These are phyloP conservation scores for Tardiomyces depauwii DNA, from an alignment of 1,139 yeast species.

Conservation along the genomic window DNA sequence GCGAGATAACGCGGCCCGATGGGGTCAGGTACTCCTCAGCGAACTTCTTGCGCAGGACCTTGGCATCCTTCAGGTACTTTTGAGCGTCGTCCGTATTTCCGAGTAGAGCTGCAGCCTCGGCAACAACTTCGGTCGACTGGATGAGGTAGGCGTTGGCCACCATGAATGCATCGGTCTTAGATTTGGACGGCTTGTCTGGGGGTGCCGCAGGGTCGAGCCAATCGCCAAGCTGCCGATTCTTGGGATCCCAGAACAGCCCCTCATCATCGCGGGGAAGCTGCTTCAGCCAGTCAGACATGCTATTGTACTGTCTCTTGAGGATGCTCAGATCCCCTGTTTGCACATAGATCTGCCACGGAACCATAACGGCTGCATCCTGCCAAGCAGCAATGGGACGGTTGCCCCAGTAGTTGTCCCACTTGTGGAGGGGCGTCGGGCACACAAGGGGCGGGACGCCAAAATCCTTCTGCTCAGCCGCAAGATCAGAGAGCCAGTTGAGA, in stretches of 20 bases:
- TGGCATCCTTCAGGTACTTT: conserved; percentile 2
- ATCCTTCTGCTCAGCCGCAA: conserved; percentile 14
- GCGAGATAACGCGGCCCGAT: conserved; percentile 13
- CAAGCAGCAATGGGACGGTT: conserved; percentile 12
- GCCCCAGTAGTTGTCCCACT: conserved; percentile 11
- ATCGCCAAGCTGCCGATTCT: conserved; percentile 14
- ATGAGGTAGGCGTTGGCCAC: conserved; percentile 18
- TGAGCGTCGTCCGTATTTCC: conserved; percentile 3
- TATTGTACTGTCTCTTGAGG: conserved; percentile 11
- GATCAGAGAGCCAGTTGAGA: conserved; percentile 13
- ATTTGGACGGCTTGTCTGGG: conserved; percentile 15
- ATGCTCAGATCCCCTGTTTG: conserved; percentile 12
- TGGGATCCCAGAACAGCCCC: conserved; percentile 7
- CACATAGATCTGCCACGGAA: conserved; percentile 13
- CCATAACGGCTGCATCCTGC: conserved; percentile 18
- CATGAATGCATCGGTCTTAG: conserved; percentile 15
- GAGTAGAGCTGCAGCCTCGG: conserved; percentile 6
- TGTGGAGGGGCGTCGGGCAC: conserved; percentile 13
- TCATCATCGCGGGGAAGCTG: conserved; percentile 9
- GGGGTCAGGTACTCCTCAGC: conserved; percentile 12
- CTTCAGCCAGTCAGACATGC: conserved; percentile 10
- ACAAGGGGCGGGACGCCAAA: conserved; percentile 15
- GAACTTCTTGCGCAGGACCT: conserved; percentile 8
- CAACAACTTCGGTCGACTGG: conserved; percentile 8
- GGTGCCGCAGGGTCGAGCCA: conserved; percentile 21